Conservation (phyloP, 1,139 yeast species). For the Wickerhamomyces sp. region DNA sequence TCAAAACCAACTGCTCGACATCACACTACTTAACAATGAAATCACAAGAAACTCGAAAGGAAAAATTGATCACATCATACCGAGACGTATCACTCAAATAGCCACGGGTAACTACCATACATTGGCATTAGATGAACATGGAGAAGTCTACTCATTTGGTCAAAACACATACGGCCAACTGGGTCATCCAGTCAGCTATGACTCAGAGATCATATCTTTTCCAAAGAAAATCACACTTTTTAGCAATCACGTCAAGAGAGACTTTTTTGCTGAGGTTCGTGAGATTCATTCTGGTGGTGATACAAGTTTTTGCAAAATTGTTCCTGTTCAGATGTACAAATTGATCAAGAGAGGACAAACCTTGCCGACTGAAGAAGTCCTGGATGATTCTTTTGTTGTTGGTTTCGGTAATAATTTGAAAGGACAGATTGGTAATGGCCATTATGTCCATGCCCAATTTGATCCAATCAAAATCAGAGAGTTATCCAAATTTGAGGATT, state of each 20-base stretch:
- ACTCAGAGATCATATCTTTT: slow-evolving; percentile 61
- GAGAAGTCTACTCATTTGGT: slow-evolving; percentile 80
- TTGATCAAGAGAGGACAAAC: slow-evolving; percentile 14
- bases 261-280: slow-evolving; percentile 37
- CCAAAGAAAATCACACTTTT: slow-evolving; percentile 53
- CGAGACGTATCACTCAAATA: slow-evolving; percentile 49
- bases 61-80: slow-evolving; percentile 24
- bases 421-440: slow-evolving; percentile 85
- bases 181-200: slow-evolving; percentile 63
- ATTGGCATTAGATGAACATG: slow-evolving; percentile 56
- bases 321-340: slow-evolving; percentile 25
- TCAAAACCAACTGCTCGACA: slow-evolving; percentile 33
- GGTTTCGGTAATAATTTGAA: slow-evolving; percentile 80
- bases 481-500: slow-evolving; percentile 41
- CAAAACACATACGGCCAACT: slow-evolving; percentile 77
- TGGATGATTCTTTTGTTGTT: slow-evolving; percentile 33
- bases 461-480: slow-evolving; percentile 60
- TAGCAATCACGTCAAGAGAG: slow-evolving; percentile 33
- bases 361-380: slow-evolving; percentile 23
- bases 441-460: slow-evolving; percentile 67
- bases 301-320: slow-evolving; percentile 53
- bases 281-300: slow-evolving; percentile 65
- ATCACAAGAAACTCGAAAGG: slow-evolving; percentile 29
- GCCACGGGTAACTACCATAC: slow-evolving; percentile 76
- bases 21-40: slow-evolving; percentile 31